These are phyloP conservation scores for Puccinia coronata DNA, from an alignment of 1,284 basidiomycete species.

Conservation along the genomic window DNA sequence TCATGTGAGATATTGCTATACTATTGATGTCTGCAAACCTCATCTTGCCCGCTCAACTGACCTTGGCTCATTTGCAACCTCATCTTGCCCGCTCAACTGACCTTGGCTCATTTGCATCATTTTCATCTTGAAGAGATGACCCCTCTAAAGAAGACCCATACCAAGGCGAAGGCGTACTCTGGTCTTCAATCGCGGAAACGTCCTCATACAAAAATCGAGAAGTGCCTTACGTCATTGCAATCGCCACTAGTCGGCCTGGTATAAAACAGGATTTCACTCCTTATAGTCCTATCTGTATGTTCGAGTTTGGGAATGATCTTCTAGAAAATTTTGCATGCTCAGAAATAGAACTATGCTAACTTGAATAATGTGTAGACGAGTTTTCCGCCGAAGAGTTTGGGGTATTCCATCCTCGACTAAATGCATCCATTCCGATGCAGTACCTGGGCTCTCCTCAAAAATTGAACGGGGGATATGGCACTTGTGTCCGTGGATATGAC, in stretches of 20 bases:
- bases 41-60: neutral
- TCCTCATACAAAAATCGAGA: slow-evolving; percentile 27
- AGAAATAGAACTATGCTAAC: neutral
- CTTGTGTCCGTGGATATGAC: slow-evolving; percentile 29
- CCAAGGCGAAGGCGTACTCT: slow-evolving; percentile 33
- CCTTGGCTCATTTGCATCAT: too few relatives aligned
- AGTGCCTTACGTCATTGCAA: slow-evolving; percentile 33
- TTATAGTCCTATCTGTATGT: slow-evolving; percentile 42
- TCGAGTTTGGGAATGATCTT: neutral
- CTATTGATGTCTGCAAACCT: too few relatives aligned
- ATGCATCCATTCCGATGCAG: slow-evolving; percentile 15
- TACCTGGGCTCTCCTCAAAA: slow-evolving; percentile 18
- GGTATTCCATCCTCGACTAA: slow-evolving; percentile 21
- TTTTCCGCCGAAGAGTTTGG: slow-evolving; percentile 38
- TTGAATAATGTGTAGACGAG: slow-evolving; percentile 16
- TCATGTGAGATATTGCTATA: slow-evolving; percentile 9
- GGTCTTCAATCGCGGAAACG: slow-evolving; percentile 29
- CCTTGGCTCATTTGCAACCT: too few relatives aligned
- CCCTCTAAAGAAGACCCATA: slow-evolving; percentile 24
- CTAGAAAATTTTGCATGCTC: too few relatives aligned
- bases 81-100: neutral
- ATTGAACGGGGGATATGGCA: neutral
- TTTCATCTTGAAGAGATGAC: slow-evolving; percentile 11
- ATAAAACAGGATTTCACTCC: slow-evolving; percentile 7
- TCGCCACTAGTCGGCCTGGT: slow-evolving; percentile 15